These are phyloP conservation scores for Novakomyces olei DNA, from an alignment of 805 yeast genomes.

Conservation along the genomic window DNA sequence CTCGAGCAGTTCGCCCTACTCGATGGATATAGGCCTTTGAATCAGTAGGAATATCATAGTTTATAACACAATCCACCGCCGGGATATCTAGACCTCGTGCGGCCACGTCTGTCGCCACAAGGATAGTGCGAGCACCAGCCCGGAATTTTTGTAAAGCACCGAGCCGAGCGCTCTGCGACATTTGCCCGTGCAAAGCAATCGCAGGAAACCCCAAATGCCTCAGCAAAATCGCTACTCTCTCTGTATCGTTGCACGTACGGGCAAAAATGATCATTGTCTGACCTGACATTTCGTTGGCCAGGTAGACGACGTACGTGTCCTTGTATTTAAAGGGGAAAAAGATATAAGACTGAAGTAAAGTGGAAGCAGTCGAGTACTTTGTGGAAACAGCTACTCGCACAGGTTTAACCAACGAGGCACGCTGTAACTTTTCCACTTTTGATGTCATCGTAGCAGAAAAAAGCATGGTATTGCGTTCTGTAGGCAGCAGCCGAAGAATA, in stretches of 20 bases:
- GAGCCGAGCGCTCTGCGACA: slow-evolving; percentile 62
- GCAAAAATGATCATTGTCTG: slow-evolving; percentile 78
- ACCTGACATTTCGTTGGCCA: slow-evolving; percentile 64
- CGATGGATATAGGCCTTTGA: slow-evolving; percentile 97
- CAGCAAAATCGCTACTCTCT: slow-evolving; percentile 63
- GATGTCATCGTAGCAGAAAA: slow-evolving; percentile 96
- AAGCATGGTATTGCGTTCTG: slow-evolving; percentile 52
- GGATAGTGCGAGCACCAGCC: slow-evolving; percentile 70
- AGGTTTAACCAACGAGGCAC: slow-evolving; percentile 77
- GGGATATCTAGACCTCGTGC: slow-evolving; percentile 99
- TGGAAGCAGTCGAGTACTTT: slow-evolving; percentile 81
- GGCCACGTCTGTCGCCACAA: slow-evolving; percentile 98
- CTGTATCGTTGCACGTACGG: slow-evolving; percentile 87
- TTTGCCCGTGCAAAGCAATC: slow-evolving; percentile 84
- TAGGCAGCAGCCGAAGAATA: slow-evolving; percentile 64
- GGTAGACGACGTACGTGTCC: slow-evolving; percentile 63
- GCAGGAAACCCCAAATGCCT: slow-evolving; percentile 70
- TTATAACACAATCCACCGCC: slow-evolving; percentile 88
- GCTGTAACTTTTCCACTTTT: slow-evolving; percentile 79
- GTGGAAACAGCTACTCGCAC: slow-evolving; percentile 76
- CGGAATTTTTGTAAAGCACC: slow-evolving; percentile 89
- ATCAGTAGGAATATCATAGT: slow-evolving; percentile 89
- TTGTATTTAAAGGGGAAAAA: slow-evolving; percentile 83
- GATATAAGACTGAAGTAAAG: slow-evolving; percentile 71
- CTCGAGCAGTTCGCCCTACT: slow-evolving; percentile 92